These are phyloP conservation scores for Cronartium ribicola DNA, from an alignment of 1,284 basidiomycete species.

Conservation along the genomic window DNA sequence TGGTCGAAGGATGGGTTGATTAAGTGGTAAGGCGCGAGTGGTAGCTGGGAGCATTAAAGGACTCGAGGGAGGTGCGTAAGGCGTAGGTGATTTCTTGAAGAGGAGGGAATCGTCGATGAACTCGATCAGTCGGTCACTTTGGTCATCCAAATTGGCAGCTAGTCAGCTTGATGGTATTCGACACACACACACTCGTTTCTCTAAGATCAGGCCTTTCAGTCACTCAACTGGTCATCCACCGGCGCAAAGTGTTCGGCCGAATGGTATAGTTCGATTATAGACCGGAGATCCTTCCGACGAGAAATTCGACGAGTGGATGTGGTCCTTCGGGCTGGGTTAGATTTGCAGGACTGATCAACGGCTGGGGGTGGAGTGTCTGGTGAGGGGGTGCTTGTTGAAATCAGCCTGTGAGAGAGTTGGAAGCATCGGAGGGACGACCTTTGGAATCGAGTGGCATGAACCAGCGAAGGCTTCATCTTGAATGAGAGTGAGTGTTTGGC, in stretches of 20 bases:
- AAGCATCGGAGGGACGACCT: no score
- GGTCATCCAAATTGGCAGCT: background rate
- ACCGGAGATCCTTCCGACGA: constrained; percentile 9
- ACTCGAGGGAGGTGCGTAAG: constrained; percentile 8
- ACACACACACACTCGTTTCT: background rate
- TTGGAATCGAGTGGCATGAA: no score
- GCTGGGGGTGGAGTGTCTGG: no score
- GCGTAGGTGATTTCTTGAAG: constrained; percentile 24
- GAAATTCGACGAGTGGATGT: no score
- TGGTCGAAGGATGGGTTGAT: constrained; percentile 14
- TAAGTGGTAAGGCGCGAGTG: constrained; percentile 15
- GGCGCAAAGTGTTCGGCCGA: constrained; percentile 30
- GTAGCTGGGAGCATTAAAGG: constrained; percentile 6
- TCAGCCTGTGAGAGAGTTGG: no score
- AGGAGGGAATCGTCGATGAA: constrained; percentile 40
- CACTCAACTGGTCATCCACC: constrained; percentile 25
- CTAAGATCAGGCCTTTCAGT: background rate
- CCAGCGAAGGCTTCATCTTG: no score
- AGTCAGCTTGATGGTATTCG: background rate
- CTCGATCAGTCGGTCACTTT: constrained; percentile 25
- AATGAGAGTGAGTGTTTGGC: no score
- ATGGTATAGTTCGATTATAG: constrained; percentile 38
- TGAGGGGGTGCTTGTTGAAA: no score
- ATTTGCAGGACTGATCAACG: no score
- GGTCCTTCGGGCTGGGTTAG: no score